Evolutionary conservation across 192 early-diverging fungal species (phyloP), one percentile per base, ranked within the genome.

Genomic region (Coemansia sp.): DNA sequence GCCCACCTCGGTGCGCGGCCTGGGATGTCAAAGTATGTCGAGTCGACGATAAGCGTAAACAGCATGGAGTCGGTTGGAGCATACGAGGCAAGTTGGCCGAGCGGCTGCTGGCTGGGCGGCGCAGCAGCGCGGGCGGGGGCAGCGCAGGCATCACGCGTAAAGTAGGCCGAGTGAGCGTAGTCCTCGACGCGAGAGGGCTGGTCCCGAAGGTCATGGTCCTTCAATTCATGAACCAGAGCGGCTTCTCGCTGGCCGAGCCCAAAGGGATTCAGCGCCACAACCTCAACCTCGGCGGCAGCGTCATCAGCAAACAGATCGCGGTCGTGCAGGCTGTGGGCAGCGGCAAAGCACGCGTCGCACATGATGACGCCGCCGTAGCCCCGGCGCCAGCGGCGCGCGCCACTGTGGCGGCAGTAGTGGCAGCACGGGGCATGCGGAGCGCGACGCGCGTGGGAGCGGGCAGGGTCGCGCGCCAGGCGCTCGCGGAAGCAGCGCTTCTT

Each of bases 11-110:
- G 92, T 0, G 93, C 92, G 18, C 91, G 75, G 8, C 86, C 88
- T n/a, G 89, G 87, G 34, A 96, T 92, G 61, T 96, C 93, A 77
- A 85, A 94, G 60, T 90, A 96, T 2, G 88, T 85, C 1, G 83
- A 84, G 52, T 93, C 88, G 37, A 91, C 85, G 0, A 82, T 63
- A 3, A 94, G 59, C 6, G 90, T 90, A 34, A 85, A 96, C 23
- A 77, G 58, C 68, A 80, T 76, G 43, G 56, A 63, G 36, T 80
- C 75, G 2, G 73, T 74, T 17, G 70, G 70, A 14, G 65, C 76
- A 18, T 73, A 70, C 32, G 70, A 78, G 27, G 39, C 37, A 9
- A 81, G 68, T 32, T 30, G 55, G 14, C 70, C 80, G 29, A 77
- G 53, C 18, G 77, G 72, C 41, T 77, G 73, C 53, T 68, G 65